Conservation (phyloP, 345 rosid genomes). For the Pistacia integerrima region DNA sequence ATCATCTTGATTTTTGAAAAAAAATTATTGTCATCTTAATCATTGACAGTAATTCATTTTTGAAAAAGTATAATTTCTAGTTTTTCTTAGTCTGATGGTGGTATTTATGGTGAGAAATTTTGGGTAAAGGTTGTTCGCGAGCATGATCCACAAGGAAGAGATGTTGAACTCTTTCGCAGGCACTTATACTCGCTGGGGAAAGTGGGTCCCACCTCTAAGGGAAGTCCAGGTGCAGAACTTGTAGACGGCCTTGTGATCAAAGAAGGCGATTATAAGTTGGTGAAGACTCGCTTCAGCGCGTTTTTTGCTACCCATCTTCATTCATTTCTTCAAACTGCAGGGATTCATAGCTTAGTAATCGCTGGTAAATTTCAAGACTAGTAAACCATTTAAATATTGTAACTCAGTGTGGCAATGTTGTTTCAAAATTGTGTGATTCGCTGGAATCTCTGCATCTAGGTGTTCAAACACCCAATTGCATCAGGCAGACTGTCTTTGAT, state of each 20-base stretch:
- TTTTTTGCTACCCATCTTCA: slow-evolving; percentile 79
- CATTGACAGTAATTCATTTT: too few relatives aligned
- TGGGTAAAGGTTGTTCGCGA: slow-evolving; percentile 69
- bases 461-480: slow-evolving; percentile 85
- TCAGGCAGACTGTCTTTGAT: slow-evolving; percentile 88
- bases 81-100: slow-evolving; percentile 1
- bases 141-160: slow-evolving; percentile 78
- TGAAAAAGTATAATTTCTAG: background rate
- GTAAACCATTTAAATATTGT: background rate
- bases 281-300: slow-evolving; percentile 88
- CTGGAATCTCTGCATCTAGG: slow-evolving; percentile 38
- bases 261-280: slow-evolving; percentile 80
- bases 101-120: background rate
- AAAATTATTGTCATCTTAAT: background rate
- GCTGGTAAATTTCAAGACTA: slow-evolving; percentile 41
- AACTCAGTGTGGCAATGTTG: background rate
- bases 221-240: slow-evolving; percentile 61
- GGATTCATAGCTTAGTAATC: slow-evolving; percentile 52
- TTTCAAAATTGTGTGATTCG: background rate
- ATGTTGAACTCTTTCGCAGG: slow-evolving; percentile 72
- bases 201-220: slow-evolving; percentile 62
- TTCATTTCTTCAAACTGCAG: slow-evolving; percentile 58
- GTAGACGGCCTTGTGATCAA: slow-evolving; percentile 69
- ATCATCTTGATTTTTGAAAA: background rate
- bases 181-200: slow-evolving; percentile 56